These are phyloP conservation scores for Solanum hybrid DNA, from an alignment of 305 asterid species.

Conservation along the genomic window DNA sequence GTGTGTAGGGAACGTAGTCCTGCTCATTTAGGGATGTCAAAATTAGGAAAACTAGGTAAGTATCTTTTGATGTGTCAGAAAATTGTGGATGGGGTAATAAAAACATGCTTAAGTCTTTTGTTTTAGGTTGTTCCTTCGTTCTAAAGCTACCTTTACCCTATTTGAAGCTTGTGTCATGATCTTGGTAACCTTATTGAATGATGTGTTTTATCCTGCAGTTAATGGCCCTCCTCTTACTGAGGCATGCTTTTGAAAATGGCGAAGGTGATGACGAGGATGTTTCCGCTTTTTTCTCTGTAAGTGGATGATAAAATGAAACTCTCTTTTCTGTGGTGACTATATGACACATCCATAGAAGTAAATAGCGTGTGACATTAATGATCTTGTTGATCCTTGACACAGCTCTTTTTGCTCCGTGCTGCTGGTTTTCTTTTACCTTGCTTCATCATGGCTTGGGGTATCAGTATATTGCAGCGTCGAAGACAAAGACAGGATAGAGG, in stretches of 20 bases:
- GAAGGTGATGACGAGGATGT: slow-evolving; percentile 35
- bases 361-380: not conserved
- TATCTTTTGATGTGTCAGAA: not conserved
- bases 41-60: not conserved
- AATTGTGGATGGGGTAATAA: not conserved
- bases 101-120: not conserved
- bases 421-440: slow-evolving; percentile 40
- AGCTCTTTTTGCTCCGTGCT: slow-evolving; percentile 41
- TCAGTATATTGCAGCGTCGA: not conserved
- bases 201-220: slow-evolving; percentile 16
- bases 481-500: not conserved
- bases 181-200: not conserved
- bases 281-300: slow-evolving; percentile 33
- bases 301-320: slow-evolving; percentile 1
- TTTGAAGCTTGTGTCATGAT: not conserved
- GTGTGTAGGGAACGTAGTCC: not conserved
- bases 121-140: not conserved
- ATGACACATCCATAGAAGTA: not conserved
- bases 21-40: not conserved
- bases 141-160: not conserved
- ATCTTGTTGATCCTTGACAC: slow-evolving; percentile 1
- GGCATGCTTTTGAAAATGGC: slow-evolving; percentile 36
- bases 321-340: not conserved
- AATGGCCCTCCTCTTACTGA: slow-evolving; percentile 41
- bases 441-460: not conserved